Evolutionary conservation across 2,329 filamentous ascomycete species (phyloP).

Genomic region (Calonectria pseudoturangicola): DNA sequence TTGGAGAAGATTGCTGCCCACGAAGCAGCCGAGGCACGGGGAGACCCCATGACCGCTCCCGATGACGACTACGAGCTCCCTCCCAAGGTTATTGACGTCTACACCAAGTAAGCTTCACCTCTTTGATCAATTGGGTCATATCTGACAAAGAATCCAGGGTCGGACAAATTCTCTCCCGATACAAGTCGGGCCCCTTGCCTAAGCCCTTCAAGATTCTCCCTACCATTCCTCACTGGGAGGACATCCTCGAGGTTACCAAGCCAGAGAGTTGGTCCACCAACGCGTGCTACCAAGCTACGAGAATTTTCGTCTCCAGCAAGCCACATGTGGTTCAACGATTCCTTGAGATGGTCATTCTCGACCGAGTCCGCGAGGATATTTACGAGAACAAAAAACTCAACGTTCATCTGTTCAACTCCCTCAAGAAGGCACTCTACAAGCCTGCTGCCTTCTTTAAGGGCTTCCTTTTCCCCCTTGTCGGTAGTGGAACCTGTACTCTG

Average conservation of each 20-base stretch:
- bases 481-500: slow-evolving; percentile 90
- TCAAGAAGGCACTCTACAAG: slow-evolving; percentile 96
- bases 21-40: slow-evolving; percentile 79
- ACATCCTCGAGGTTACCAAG: slow-evolving; percentile 88
- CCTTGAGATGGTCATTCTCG: slow-evolving; percentile 89
- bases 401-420: slow-evolving; percentile 92
- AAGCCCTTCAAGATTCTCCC: slow-evolving; percentile 99
- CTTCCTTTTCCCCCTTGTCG: slow-evolving; percentile 91
- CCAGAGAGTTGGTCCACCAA: slow-evolving; percentile 86
- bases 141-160: slow-evolving; percentile 71
- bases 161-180: slow-evolving; percentile 90
- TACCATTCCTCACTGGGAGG: slow-evolving; percentile 92
- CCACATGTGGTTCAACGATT: slow-evolving; percentile 88
- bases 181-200: slow-evolving; percentile 96
- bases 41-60: slow-evolving; percentile 69
- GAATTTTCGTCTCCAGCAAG: slow-evolving; percentile 92
- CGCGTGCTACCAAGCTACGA: slow-evolving; percentile 89
- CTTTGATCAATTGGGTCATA: background rate
- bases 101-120: slow-evolving; percentile 80
- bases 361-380: slow-evolving; percentile 94
- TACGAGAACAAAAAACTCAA: slow-evolving; percentile 96
- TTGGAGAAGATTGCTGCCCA: slow-evolving; percentile 94
- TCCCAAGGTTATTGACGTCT: slow-evolving; percentile 94
- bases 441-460: slow-evolving; percentile 98
- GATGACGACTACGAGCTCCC: slow-evolving; percentile 92